Evolutionary conservation across 2,329 filamentous ascomycete genomes (phyloP).

Genomic region (Ophiocordyceps camponoti-floridani): DNA sequence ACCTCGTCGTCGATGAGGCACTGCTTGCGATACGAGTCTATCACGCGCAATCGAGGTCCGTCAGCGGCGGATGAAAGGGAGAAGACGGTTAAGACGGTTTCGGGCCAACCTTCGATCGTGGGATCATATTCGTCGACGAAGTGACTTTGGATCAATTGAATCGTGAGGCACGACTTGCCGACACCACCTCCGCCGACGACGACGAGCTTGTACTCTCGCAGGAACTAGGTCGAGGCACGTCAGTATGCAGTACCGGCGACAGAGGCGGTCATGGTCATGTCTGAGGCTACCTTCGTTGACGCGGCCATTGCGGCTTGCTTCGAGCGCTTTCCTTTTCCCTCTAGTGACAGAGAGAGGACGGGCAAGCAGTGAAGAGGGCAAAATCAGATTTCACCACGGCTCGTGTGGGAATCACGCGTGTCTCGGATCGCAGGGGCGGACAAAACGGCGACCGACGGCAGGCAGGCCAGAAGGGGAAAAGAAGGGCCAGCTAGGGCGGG

Average conservation of each 20-base stretch:
- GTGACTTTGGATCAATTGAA: conserved; percentile 88
- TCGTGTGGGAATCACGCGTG: background rate
- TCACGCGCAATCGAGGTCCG: too few species aligned
- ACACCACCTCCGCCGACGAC: conserved; percentile 97
- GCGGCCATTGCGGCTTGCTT: conserved; percentile 13
- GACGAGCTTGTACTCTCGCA: conserved; percentile 88
- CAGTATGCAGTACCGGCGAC: too few species aligned
- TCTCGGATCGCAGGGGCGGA: conserved; percentile 1
- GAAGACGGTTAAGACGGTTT: too few species aligned
- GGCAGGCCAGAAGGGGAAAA: background rate
- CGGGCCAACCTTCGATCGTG: conserved; percentile 88
- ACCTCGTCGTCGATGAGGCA: conserved; percentile 98
- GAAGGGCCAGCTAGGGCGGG: background rate
- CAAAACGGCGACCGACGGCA: background rate
- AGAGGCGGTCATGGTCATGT: too few species aligned
- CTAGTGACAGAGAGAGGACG: background rate
- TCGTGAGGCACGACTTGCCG: conserved; percentile 97
- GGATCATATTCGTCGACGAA: conserved; percentile 99
- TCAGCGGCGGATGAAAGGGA: background rate
- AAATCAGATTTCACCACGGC: conserved; percentile 1
- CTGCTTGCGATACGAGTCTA: conserved; percentile 99
- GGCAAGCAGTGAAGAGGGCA: background rate
- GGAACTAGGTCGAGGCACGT: conserved; percentile 34
- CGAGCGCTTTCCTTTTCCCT: background rate
- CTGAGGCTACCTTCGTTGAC: conserved; percentile 15